Base-by-base conservation (phyloP, 805 yeast genomes). In the Ogataea trehalophila region DNA sequence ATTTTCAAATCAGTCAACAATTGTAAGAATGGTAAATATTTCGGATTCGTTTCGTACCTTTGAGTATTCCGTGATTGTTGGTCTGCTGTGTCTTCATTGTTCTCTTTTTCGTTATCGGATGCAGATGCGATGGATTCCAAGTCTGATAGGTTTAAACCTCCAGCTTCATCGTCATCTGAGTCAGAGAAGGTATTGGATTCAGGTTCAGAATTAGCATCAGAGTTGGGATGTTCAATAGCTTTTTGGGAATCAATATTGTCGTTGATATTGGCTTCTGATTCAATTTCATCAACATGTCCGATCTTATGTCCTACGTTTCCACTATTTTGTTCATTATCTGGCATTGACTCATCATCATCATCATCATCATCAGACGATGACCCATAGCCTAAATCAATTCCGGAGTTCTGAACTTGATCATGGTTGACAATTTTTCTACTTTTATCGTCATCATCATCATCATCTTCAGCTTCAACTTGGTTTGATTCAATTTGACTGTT, bases 1-100 rank as follows among this genome's bases (percentile, higher is more conserved):
- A 59, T 31, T 4, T 46, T 18, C 37, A 46, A 45, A 11, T 43
- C 33, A 3, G 44, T 33, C 11, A 56, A 43, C 56, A 58, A 46
- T 9, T 40, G 41, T 41, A 50, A 48, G 33, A 53, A 58, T 16
- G 13, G 42, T 37, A 33, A 29, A 33, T 33, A 41, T 17, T 9
- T 23, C 34, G 34, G 18, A 16, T n/a, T 23, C 18, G n/a, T 26
- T 23, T 9, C 14, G 29, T 6, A 14, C 6, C n/a, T 9, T 29
- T 31, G 34, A 31, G 36, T 31, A 16, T 31, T 15, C 17, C 3
- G 8, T 16, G 35, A 3, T 23, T 43, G 31, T 5, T 26, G 31
- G 13, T 26, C 17, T 22, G 17, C 29, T 38, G 20, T 38, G 42
- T 36, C 33, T 39, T 14, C 6, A 3, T 14, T 18, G 14, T 36